Conservation (phyloP, 208 protist species). For the Wallacemonas sp. region DNA sequence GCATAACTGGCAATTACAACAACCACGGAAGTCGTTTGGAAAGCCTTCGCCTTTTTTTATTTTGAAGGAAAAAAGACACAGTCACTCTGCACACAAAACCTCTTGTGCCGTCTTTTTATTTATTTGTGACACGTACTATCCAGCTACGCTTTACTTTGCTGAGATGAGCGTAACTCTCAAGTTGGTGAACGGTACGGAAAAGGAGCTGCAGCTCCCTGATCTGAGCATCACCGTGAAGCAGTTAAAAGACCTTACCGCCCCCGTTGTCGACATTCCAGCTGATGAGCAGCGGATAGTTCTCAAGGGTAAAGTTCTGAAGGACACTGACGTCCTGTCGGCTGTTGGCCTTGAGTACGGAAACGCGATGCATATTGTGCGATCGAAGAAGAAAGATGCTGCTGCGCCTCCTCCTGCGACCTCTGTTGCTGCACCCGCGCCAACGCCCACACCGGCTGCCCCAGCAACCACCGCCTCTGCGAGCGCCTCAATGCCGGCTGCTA, state of each 20-base stretch:
- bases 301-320: conserved; percentile 86
- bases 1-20: too few species aligned
- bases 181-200: conserved; percentile 73
- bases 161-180: conserved; percentile 81
- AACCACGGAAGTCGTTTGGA: too few species aligned
- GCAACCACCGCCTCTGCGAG: not conserved
- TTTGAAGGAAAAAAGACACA: too few species aligned
- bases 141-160: too few species aligned
- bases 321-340: conserved; percentile 67
- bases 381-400: conserved; percentile 42
- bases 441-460: conserved; percentile 15
- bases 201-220: conserved; percentile 70
- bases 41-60: too few species aligned
- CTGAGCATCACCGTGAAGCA: conserved; percentile 68
- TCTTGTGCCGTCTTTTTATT: too few species aligned
- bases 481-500: conserved; percentile 19
- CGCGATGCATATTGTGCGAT: conserved; percentile 86
- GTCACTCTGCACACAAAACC: too few species aligned
- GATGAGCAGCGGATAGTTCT: conserved; percentile 86
- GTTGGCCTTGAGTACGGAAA: conserved; percentile 78
- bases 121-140: too few species aligned
- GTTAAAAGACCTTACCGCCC: conserved; percentile 63
- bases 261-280: conserved; percentile 60
- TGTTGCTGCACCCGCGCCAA: conserved; percentile 6
- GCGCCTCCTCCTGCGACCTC: conserved; percentile 8